phyloP scores from a whole-genome alignment of 768 basidiomycete species.

The Lentinula boryana region DNA sequence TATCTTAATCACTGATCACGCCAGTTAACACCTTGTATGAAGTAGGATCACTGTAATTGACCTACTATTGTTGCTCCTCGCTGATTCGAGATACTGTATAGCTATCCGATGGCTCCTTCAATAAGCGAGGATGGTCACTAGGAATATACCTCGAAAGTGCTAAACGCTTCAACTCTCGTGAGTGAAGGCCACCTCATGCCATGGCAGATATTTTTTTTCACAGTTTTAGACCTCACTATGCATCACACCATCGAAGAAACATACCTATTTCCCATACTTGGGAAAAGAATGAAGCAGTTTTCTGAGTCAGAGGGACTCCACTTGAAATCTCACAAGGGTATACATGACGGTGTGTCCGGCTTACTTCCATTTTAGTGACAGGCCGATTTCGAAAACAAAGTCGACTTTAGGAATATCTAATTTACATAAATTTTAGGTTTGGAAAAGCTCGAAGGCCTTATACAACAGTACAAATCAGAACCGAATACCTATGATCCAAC shows the following conservation, averaged over 20 bases:
- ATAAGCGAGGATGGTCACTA: conserved; percentile 35
- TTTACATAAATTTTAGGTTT: conserved; percentile 27
- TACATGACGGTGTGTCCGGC: conserved; percentile 39
- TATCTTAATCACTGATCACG: background rate
- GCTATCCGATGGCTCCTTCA: conserved; percentile 51
- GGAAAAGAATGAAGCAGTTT: conserved; percentile 43
- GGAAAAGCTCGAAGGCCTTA: conserved; percentile 31
- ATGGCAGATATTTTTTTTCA: background rate
- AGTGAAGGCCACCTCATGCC: conserved; percentile 1
- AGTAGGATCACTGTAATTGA: conserved; percentile 17
- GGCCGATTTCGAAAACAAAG: no score
- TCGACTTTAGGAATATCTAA: no score
- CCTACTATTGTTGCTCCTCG: background rate
- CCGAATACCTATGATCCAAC: conserved; percentile 42
- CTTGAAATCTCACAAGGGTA: conserved; percentile 41
- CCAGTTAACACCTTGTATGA: conserved; percentile 41
- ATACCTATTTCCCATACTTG: conserved; percentile 46
- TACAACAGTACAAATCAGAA: conserved; percentile 35
- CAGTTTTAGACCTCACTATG: conserved; percentile 37
- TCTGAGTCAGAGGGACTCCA: conserved; percentile 31
- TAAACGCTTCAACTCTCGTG: conserved; percentile 34
- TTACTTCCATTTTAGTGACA: background rate
- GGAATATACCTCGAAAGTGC: conserved; percentile 34
- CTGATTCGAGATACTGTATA: conserved; percentile 12
- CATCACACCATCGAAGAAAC: conserved; percentile 54